Conservation (phyloP, 805 yeast species). For the Starmerella stigmatis region DNA sequence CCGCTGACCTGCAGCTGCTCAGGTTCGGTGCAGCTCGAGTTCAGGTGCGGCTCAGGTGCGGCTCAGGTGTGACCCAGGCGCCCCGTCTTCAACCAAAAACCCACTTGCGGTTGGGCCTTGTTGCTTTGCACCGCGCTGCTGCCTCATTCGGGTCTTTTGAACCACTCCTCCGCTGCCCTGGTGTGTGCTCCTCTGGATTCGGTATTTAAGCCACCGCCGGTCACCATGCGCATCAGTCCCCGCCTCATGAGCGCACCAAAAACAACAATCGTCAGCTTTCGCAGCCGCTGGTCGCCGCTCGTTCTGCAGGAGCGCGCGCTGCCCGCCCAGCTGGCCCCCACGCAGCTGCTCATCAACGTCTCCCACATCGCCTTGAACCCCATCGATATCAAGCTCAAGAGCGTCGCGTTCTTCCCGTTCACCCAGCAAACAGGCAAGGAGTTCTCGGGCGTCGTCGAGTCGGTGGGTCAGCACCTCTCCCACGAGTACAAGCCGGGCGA, state of each 20-base stretch:
- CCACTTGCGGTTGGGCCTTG: too few relatives aligned
- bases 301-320: conserved; percentile 24
- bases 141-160: too few relatives aligned
- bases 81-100: too few relatives aligned
- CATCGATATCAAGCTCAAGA: conserved; percentile 45
- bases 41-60: too few relatives aligned
- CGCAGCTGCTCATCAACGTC: conserved; percentile 47
- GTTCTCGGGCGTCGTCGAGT: conserved; percentile 49
- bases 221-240: too few relatives aligned
- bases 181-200: too few relatives aligned
- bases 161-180: too few relatives aligned
- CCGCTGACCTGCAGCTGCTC: too few relatives aligned
- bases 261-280: conserved; percentile 9
- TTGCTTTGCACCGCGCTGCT: too few relatives aligned
- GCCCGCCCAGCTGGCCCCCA: conserved; percentile 39
- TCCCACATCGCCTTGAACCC: conserved; percentile 54
- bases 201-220: too few relatives aligned
- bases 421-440: conserved; percentile 47
- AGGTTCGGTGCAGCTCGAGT: too few relatives aligned
- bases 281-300: conserved; percentile 15
- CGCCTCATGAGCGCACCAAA: not conserved
- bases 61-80: too few relatives aligned
- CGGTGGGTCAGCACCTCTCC: conserved; percentile 42
- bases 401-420: conserved; percentile 8
- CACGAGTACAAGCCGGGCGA: conserved; percentile 44